Evolutionary conservation across 2,329 filamentous ascomycete genomes (phyloP), one percentile per base, ranked within the genome.

Genomic region (Geosmithia putterillii): DNA sequence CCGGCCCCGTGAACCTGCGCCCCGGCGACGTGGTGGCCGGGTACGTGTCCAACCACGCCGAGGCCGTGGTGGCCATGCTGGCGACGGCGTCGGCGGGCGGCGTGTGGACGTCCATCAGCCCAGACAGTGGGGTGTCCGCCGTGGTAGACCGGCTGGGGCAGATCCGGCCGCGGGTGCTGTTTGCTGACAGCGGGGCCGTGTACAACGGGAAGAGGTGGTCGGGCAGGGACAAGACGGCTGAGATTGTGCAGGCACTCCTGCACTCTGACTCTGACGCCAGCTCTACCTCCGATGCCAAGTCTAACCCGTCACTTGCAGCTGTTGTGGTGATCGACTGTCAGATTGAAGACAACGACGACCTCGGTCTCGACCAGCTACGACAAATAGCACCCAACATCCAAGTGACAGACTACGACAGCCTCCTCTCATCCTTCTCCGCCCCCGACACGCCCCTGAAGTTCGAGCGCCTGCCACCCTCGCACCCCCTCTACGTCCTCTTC

Each of bases 401-500:
- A n/a, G 28, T 14, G 28, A 32, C 28, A 14, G 28, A 32, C 28
- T 32, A 32, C 28, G 28, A 32, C 10, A 18, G 20, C 7, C 77
- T 71, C 48, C 55, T 62, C 14, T 53, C 49, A 32, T n/a, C n/a
- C 72, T 76, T 47, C 52, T 76, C 39, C 54, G 53, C 69, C 1
- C 57, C 66, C 0, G 57, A 71, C 28, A 61, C 40, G 17, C 61
- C 63, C 44, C 70, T 81, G 38, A 61, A 57, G 19, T 96, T 96
- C 58, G 76, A 79, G 52, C 86, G 88, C 57, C 74, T 96, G 8
- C 74, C 79, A 1, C 81, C 92, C 2, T 85, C 90, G 18, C 87
- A 95, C 51, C 90, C 90, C 0, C 78, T 95, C 3, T 96, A 95
- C 57, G 88, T 98, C 39, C 73, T 96, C 28, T 98, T 94, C 63